A percentile compares a stretch with the other conserved stretches of the same genome.
Evolutionary conservation across 2,329 filamentous ascomycete species (phyloP).

Genomic region (Curvularia verruculosa): DNA sequence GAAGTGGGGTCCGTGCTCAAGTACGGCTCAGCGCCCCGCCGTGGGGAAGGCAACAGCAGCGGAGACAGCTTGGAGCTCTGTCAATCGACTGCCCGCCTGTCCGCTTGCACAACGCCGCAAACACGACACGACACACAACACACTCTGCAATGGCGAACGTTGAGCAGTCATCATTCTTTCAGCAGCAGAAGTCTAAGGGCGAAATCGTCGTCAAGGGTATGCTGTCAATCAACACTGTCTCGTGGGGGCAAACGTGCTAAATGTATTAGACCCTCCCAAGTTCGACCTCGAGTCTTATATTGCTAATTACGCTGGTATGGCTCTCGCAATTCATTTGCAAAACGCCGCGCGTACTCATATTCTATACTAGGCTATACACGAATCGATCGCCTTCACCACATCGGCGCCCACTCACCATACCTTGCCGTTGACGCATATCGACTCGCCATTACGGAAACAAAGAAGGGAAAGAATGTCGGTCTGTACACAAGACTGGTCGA

Average conservation of each 20-base stretch:
- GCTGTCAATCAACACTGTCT: not conserved
- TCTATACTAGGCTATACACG: conserved; percentile 71
- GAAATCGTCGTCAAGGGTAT: conserved; percentile 44
- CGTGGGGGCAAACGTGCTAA: conserved; percentile 22
- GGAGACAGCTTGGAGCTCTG: conserved; percentile 20
- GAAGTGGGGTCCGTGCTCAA: conserved; percentile 14
- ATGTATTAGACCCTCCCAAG: conserved; percentile 72
- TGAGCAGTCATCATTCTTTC: conserved; percentile 48
- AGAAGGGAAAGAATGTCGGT: conserved; percentile 73
- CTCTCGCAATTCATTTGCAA: not conserved
- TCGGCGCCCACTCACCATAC: conserved; percentile 77
- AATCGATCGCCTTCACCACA: conserved; percentile 79
- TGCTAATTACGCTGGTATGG: conserved; percentile 80
- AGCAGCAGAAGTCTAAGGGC: conserved; percentile 35
- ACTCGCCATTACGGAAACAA: conserved; percentile 76
- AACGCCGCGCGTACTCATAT: not conserved
- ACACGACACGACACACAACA: conserved; percentile 17
- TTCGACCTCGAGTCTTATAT: conserved; percentile 93
- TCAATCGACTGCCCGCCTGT: conserved; percentile 2
- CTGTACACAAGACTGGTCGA: conserved; percentile 74
- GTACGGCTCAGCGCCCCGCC: conserved; percentile 17
- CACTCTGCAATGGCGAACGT: conserved; percentile 40
- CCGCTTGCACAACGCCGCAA: conserved; percentile 18
- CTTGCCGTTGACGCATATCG: conserved; percentile 82
- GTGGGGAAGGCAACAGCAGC: conserved; percentile 28